phyloP scores from a whole-genome alignment of 2,329 filamentous ascomycete species.

The Aspergillus persii region DNA sequence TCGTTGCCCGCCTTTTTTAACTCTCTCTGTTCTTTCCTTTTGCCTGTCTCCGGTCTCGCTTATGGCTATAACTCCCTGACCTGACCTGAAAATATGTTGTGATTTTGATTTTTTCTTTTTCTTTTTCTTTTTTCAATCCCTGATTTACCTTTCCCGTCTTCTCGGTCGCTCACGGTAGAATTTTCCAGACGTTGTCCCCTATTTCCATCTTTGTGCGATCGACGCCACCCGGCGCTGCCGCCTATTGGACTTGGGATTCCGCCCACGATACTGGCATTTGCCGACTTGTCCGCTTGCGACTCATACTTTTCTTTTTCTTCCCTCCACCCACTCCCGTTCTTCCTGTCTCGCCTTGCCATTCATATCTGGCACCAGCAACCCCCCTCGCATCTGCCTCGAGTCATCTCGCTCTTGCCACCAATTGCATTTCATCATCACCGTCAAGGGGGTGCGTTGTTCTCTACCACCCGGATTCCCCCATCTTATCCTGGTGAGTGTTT shows the following conservation, averaged over 20 bases:
- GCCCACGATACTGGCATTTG: conserved; percentile 21
- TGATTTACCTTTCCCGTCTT: background rate
- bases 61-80: conserved; percentile 18
- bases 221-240: conserved; percentile 7
- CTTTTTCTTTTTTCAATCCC: background rate
- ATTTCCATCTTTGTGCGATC: conserved; percentile 13
- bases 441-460: background rate
- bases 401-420: background rate
- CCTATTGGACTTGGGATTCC: conserved; percentile 18
- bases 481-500: background rate
- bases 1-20: conserved; percentile 6
- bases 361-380: conserved; percentile 4
- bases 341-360: conserved; percentile 1
- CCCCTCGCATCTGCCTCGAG: conserved; percentile 11
- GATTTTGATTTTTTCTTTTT: background rate
- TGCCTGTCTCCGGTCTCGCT: conserved; percentile 13
- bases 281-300: conserved; percentile 19
- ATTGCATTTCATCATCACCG: background rate
- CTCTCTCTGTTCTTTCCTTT: background rate
- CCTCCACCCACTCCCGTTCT: conserved; percentile 1
- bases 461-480: background rate
- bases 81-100: background rate
- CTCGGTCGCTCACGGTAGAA: conserved; percentile 15
- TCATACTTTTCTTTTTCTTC: conserved; percentile 14
- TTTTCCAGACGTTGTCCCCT: conserved; percentile 15